A percentile compares a stretch with the other conserved stretches of the same genome.
Conservation (phyloP, 305 asterid genomes). For the Fraxinus angustifolia region DNA sequence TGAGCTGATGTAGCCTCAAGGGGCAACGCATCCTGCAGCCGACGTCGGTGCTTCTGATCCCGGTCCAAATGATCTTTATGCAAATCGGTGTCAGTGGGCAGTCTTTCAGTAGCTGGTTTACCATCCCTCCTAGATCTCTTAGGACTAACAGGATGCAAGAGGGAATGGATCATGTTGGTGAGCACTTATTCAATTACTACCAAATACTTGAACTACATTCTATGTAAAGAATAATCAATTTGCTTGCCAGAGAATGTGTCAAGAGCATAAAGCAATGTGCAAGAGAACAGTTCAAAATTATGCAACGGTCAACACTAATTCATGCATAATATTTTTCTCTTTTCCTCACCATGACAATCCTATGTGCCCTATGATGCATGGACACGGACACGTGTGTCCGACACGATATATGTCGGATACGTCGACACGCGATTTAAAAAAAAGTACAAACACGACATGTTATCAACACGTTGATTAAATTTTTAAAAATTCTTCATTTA, state of each 20-base stretch:
- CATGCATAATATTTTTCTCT: neutral
- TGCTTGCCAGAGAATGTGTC: neutral
- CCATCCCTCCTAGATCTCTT: slow-evolving; percentile 81
- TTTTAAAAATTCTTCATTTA: too few species aligned
- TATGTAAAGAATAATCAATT: neutral
- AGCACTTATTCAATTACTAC: neutral
- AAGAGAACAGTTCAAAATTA: neutral
- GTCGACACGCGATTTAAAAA: too few species aligned
- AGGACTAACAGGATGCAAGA: slow-evolving; percentile 48
- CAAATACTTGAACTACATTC: neutral
- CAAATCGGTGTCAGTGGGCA: slow-evolving; percentile 24
- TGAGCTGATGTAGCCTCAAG: slow-evolving; percentile 39
- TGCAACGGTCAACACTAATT: neutral
- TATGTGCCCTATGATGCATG: neutral
- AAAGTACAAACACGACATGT: too few species aligned
- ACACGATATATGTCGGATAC: too few species aligned
- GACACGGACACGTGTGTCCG: too few species aligned
- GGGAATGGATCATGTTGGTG: slow-evolving; percentile 9
- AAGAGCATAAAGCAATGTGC: neutral
- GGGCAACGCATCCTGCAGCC: slow-evolving; percentile 48
- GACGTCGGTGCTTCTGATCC: slow-evolving; percentile 44
- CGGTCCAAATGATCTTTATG: slow-evolving; percentile 39
- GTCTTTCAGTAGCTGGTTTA: slow-evolving; percentile 55
- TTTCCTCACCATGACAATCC: neutral
- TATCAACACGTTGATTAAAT: too few species aligned